Conservation (phyloP, 1,139 yeast genomes). For the Hanseniaspora gamundiae region DNA sequence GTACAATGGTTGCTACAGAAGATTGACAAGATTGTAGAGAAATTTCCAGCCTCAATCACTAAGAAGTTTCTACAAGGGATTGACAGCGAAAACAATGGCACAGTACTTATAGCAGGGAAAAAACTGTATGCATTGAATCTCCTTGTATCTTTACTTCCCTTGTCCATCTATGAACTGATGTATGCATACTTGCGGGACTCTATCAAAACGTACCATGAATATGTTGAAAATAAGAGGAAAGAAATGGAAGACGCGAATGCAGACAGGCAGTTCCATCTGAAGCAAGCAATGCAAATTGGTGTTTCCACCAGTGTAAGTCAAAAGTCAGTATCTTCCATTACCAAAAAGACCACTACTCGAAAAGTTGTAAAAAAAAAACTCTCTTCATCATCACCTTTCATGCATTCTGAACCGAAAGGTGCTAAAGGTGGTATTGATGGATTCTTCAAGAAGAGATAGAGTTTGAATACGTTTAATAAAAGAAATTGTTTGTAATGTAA, state of each 20-base stretch:
- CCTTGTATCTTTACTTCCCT: slow-evolving; percentile 20
- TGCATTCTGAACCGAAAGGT: slow-evolving; percentile 21
- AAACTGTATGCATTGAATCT: slow-evolving; percentile 13
- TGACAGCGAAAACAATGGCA: background rate
- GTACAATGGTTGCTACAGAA: slow-evolving; percentile 27
- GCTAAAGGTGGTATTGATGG: slow-evolving; percentile 49
- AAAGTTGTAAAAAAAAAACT: slow-evolving; percentile 29
- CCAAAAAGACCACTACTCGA: slow-evolving; percentile 11
- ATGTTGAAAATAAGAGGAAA: slow-evolving; percentile 7
- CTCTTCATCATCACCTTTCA: slow-evolving; percentile 23
- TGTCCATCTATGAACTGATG: slow-evolving; percentile 13
- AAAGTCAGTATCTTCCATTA: background rate
- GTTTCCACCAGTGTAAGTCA: slow-evolving; percentile 9
- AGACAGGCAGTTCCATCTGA: slow-evolving; percentile 8
- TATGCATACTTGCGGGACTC: slow-evolving; percentile 4
- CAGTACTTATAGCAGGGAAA: background rate
- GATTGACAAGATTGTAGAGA: slow-evolving; percentile 23
- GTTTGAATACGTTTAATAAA: no score
- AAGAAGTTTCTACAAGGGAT: background rate
- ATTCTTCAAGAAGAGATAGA: slow-evolving; percentile 32
- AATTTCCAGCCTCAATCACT: slow-evolving; percentile 23
- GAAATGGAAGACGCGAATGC: slow-evolving; percentile 15
- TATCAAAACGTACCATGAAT: slow-evolving; percentile 9
- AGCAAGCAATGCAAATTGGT: slow-evolving; percentile 20
- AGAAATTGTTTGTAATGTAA: no score